A percentile compares a stretch with the other conserved stretches of the same genome.
Conservation (phyloP, 1,284 basidiomycete genomes). For the Cryptococcus sp. region DNA sequence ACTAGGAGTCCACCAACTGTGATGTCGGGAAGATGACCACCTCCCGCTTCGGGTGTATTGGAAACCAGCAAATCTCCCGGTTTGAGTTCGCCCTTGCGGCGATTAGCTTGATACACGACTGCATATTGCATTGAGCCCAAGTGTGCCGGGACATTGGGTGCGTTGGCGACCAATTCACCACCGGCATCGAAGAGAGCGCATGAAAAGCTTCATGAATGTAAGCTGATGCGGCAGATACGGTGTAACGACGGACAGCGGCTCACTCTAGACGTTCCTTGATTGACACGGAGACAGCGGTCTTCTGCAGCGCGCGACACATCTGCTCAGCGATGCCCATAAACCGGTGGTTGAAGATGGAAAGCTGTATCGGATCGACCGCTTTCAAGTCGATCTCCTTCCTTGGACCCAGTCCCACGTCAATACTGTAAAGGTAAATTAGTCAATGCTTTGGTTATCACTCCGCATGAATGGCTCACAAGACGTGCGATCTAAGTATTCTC, state of each 20-base stretch:
- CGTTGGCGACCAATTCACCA: constrained; percentile 56
- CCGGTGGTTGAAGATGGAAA: constrained; percentile 58
- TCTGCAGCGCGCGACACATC: constrained; percentile 41
- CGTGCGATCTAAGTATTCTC: constrained; percentile 13
- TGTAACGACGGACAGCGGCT: not conserved
- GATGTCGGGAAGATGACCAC: constrained; percentile 56
- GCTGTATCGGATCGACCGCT: constrained; percentile 55
- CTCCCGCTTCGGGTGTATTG: constrained; percentile 56
- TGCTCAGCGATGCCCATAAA: constrained; percentile 56
- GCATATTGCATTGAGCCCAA: constrained; percentile 47
- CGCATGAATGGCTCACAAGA: constrained; percentile 14
- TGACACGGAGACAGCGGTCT: constrained; percentile 48
- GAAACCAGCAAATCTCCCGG: constrained; percentile 57
- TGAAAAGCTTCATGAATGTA: constrained; percentile 23
- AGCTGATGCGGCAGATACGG: not conserved
- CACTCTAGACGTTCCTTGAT: constrained; percentile 48
- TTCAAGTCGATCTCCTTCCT: constrained; percentile 14
- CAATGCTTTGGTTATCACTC: not conserved
- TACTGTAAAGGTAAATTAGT: not conserved
- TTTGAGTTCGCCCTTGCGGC: constrained; percentile 35
- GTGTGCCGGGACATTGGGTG: constrained; percentile 30
- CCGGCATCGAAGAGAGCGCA: constrained; percentile 56
- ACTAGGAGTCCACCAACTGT: constrained; percentile 33
- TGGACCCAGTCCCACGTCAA: constrained; percentile 19
- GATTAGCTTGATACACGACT: constrained; percentile 38